Base-by-base conservation (phyloP, 345 rosid species). In the Cardamine chenopodiifolia region DNA sequence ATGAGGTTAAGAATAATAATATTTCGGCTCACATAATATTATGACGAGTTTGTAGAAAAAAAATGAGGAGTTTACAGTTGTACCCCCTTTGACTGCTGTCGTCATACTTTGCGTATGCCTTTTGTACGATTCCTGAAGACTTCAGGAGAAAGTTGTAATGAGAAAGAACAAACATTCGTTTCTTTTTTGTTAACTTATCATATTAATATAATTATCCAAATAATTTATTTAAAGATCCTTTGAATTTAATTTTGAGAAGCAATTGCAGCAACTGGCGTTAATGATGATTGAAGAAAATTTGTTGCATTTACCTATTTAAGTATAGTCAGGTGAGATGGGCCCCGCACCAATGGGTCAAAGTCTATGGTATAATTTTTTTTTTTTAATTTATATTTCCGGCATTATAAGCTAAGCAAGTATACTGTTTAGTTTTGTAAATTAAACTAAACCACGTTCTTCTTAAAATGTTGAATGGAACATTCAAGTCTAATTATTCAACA, bases 101-200 rank as follows among this genome's bases (percentile, higher is more conserved):
- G 78, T 57, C 66, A 66, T 58, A 56, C 56, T 56, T 73, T 6
- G 54, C 34, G 34, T 47, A 19, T 70, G 48, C 20, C 37, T 58
- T 47, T 34, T 17, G 69, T 72, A 62, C 62, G 47, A 13, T 37
- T 34, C 59, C 48, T 23, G 20, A 60, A 60, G 35, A 55, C 71
- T 44, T 73, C 71, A 65, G 47, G 78, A 54, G 71, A 62, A 61
- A 62, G 68, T 49, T 48, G 59, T 49, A 60, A 32, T 34, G 44
- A 40, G 4, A 59, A 37, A 22, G 39, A 61, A 20, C 4, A 31
- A 45, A 44, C 42, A 2, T 62, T 8, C 3, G 4, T 49, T 60
- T 14, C 3, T 7, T 8, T 14, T 14, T 44, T 34, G 39, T 32
- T 31, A 31, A 20, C n/a, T 42, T 42, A 14, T 14, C 18, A 42